phyloP scores from a whole-genome alignment of 768 basidiomycete species.

The Boletus reticuloceps region DNA sequence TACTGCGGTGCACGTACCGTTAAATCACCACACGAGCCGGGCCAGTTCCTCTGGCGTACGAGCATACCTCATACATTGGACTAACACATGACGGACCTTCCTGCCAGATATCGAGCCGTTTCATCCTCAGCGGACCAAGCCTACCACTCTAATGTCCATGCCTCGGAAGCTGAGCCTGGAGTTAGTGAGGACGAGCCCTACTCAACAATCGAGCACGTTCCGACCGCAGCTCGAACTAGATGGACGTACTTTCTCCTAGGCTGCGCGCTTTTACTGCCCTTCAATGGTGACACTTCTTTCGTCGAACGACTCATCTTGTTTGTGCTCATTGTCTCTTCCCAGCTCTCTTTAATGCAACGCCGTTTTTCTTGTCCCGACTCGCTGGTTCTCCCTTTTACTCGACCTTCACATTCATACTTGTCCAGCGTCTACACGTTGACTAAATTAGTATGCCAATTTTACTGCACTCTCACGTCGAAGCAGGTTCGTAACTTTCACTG shows the following conservation, averaged over 20 bases:
- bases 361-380: slow-evolving; percentile 5
- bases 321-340: not conserved
- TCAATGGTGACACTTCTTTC: not conserved
- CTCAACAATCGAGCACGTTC: not conserved
- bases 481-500: not conserved
- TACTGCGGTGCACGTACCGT: no score
- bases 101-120: not conserved
- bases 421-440: not conserved
- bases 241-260: slow-evolving; percentile 2
- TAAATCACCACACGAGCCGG: no score
- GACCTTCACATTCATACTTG: not conserved
- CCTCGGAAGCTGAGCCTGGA: not conserved
- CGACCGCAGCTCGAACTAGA: not conserved
- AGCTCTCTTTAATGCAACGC: not conserved
- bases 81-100: not conserved
- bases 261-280: not conserved
- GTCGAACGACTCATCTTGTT: not conserved
- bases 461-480: slow-evolving; percentile 1
- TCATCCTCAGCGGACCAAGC: not conserved
- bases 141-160: not conserved
- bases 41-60: no score
- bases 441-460: not conserved
- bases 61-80: no score
- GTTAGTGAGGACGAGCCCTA: not conserved
- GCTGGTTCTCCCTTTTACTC: not conserved